Evolutionary conservation across 2,329 filamentous ascomycete genomes (phyloP).

Genomic region (Cladophialophora yegresii): DNA sequence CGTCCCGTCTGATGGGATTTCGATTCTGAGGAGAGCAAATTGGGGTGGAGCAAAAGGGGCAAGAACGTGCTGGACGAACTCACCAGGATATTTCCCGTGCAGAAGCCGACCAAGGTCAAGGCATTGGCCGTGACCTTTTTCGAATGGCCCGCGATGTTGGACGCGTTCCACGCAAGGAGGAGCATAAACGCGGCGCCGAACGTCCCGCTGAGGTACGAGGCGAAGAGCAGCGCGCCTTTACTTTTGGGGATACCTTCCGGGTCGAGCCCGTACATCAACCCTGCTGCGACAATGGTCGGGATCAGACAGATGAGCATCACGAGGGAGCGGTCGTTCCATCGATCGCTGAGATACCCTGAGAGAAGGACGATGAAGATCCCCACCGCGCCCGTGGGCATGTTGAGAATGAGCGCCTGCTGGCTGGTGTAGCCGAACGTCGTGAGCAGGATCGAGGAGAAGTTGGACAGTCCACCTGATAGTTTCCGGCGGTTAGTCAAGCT

Average conservation of each 20-base stretch:
- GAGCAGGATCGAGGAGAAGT: conserved; percentile 50
- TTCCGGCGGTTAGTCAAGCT: background rate
- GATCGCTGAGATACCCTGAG: conserved; percentile 47
- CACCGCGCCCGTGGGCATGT: conserved; percentile 49
- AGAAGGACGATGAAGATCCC: conserved; percentile 48
- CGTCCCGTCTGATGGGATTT: background rate
- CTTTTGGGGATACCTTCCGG: conserved; percentile 43
- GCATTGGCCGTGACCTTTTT: conserved; percentile 47
- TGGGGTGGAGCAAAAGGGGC: too few relatives aligned
- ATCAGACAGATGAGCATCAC: conserved; percentile 50
- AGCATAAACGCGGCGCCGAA: conserved; percentile 50
- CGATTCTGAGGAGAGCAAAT: background rate
- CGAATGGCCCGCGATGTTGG: conserved; percentile 52
- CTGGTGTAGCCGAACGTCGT: conserved; percentile 50
- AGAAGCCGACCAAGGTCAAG: conserved; percentile 48
- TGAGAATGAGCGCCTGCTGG: conserved; percentile 51
- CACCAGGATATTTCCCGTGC: conserved; percentile 46
- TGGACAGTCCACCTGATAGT: conserved; percentile 39
- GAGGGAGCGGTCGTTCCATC: conserved; percentile 46
- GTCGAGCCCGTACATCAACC: conserved; percentile 36
- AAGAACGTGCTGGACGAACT: background rate
- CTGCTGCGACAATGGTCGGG: conserved; percentile 51
- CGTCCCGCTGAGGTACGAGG: conserved; percentile 50
- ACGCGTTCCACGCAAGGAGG: conserved; percentile 51
- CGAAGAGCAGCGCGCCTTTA: conserved; percentile 47